Base-by-base conservation (phyloP, 2,329 filamentous ascomycete species). In the Bimuria novae-zelandiae region DNA sequence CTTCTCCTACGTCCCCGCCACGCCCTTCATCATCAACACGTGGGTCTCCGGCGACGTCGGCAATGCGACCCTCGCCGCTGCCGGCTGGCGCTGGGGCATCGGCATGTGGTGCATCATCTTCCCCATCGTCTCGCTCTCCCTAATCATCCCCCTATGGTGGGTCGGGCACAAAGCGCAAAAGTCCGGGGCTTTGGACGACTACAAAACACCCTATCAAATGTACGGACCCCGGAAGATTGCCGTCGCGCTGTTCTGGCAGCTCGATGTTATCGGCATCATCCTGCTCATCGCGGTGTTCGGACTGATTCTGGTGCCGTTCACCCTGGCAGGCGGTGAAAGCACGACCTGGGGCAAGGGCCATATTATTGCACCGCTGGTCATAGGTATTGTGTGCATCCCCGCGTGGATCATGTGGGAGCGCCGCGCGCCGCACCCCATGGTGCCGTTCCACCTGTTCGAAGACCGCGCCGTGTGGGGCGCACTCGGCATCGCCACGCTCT, bases 401-500 rank as follows among this genome's bases (percentile, higher is more conserved):
- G 63, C 71, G 0, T 86, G 81, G 60, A 61, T 84, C 29, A 35
- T 76, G 3, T 86, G 84, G 83, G 83, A 86, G 74, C 67, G 62
- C 57, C 79, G 62, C 55, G 77, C 68, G 70, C 79, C 61, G 60
- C 78, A 75, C 73, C 85, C 70, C 0, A 79, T 88, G 58, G 72
- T 87, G 1, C 85, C 85, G 4, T 87, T 88, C 71, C 74, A 75
- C 36, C 75, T 86, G 1, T 77, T 88, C 62, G 84, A 82, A 69
- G 84, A 88, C 63, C 83, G 86, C 19, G 79, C 78, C n/a, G 80
- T 88, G 22, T 88, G 85, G 83, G 84, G 78, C 4, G 79, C 85
- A 4, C 70, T 88, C 25, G 83, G 82, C 3, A 85, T 89, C 37
- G 84, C 79, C 0, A 52, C 55, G 12, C 57, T 53, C 11, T 55